Percentiles rank a stretch among this genome's conserved stretches.
Evolutionary conservation across 495 filamentous ascomycete species (phyloP).

Genomic region (Pyrenopolyporus hunteri): DNA sequence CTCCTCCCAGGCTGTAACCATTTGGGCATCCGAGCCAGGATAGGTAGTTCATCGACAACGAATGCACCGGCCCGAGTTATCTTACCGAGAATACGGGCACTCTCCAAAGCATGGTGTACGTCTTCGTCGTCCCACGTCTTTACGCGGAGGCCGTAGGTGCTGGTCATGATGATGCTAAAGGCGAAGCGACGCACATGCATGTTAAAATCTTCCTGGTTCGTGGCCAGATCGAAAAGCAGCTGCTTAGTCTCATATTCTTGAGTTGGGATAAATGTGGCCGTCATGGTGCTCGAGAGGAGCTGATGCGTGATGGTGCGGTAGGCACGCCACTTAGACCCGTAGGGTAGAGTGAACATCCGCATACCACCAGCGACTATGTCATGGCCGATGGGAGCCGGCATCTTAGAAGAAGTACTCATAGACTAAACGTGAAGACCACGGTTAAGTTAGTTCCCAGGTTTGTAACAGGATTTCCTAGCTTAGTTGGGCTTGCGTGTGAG

Average conservation of each 20-base stretch:
- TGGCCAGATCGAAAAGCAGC: slow-evolving; percentile 48
- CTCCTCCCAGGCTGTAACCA: slow-evolving; percentile 33
- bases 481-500: too few relatives aligned
- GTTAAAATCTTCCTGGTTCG: slow-evolving; percentile 41
- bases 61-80: slow-evolving; percentile 31
- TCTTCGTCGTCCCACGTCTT: slow-evolving; percentile 44
- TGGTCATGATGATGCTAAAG: slow-evolving; percentile 44
- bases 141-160: slow-evolving; percentile 45
- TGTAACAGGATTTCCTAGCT: too few relatives aligned
- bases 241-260: slow-evolving; percentile 57
- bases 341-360: slow-evolving; percentile 52
- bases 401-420: slow-evolving; percentile 35
- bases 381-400: slow-evolving; percentile 39
- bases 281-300: slow-evolving; percentile 34
- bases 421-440: slow-evolving; percentile 25
- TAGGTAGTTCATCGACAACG: slow-evolving; percentile 36
- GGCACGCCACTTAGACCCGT: slow-evolving; percentile 52
- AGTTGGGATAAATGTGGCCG: slow-evolving; percentile 43
- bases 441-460: too few relatives aligned
- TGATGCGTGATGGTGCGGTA: slow-evolving; percentile 37
- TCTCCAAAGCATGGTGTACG: slow-evolving; percentile 33
- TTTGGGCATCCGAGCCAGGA: slow-evolving; percentile 27
- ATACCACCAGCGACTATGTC: slow-evolving; percentile 40
- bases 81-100: slow-evolving; percentile 18
- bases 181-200: slow-evolving; percentile 45